Evolutionary conservation across 148 eudicot genomes (phyloP).

Genomic region (Vaccinium vitisidaea): DNA sequence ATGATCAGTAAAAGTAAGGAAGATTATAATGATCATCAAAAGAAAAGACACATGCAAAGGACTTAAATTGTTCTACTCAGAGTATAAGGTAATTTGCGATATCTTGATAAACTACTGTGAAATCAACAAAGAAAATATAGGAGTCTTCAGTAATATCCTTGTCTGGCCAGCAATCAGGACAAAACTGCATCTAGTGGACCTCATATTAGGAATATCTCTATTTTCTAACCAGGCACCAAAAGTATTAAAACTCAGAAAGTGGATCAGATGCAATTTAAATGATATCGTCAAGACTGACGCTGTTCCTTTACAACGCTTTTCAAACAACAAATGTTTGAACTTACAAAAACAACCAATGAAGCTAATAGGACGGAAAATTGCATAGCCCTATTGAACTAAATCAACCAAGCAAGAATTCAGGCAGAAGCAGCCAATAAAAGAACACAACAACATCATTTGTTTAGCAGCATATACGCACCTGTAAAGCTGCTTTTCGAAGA

Average conservation of each 20-base stretch:
- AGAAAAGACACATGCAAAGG: background rate
- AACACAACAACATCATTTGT: background rate
- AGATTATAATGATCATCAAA: background rate
- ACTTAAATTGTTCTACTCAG: background rate
- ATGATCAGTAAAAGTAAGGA: background rate
- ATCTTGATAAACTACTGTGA: background rate
- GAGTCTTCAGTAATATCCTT: background rate
- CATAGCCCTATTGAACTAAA: background rate
- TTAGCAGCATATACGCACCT: conserved; percentile 45
- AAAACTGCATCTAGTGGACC: background rate
- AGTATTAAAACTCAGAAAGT: background rate
- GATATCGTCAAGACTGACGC: background rate
- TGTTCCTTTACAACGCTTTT: background rate
- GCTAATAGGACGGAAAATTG: background rate
- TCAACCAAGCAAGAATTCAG: background rate
- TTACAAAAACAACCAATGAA: background rate
- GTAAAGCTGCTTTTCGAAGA: conserved; percentile 87
- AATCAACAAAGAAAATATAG: background rate
- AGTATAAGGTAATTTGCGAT: background rate
- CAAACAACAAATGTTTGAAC: background rate
- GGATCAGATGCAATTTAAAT: background rate
- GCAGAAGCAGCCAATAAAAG: background rate
- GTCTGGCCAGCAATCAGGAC: background rate
- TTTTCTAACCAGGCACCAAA: background rate
- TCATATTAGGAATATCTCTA: background rate